Conservation (phyloP, 768 basidiomycete genomes). For the Lactarius hatsudake region DNA sequence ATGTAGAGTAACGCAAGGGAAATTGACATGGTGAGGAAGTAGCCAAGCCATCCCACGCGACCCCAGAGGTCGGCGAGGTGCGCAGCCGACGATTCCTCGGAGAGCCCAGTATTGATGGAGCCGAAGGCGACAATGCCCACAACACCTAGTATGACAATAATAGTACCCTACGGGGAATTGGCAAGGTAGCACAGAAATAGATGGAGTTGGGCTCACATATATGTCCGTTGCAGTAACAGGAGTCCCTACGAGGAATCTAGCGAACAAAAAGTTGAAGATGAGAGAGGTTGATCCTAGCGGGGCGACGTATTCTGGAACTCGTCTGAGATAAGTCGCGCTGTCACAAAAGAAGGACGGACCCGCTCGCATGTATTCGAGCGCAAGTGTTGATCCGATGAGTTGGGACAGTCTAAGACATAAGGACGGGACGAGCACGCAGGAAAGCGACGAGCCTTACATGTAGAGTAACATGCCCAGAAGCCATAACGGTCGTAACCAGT, state of each 20-base stretch:
- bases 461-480: conserved; percentile 91
- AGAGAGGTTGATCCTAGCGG: conserved; percentile 91
- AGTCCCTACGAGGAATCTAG: conserved; percentile 81
- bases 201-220: conserved; percentile 48
- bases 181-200: conserved; percentile 4
- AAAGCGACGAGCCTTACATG: conserved; percentile 54
- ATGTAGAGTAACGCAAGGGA: conserved; percentile 64
- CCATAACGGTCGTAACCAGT: conserved; percentile 87
- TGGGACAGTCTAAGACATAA: conserved; percentile 61
- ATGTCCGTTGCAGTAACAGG: conserved; percentile 84
- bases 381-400: conserved; percentile 82
- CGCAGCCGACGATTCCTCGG: conserved; percentile 64
- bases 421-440: conserved; percentile 5
- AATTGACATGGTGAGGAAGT: conserved; percentile 77
- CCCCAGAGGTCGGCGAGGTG: conserved; percentile 85
- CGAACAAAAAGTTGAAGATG: conserved; percentile 96
- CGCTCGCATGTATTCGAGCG: conserved; percentile 85
- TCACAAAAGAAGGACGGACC: conserved; percentile 41
- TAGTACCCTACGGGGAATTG: conserved; percentile 57
- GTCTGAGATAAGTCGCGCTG: conserved; percentile 21
- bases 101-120: conserved; percentile 77
- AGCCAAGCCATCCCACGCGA: conserved; percentile 85
- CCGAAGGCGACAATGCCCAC: conserved; percentile 87
- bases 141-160: conserved; percentile 79
- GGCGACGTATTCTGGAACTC: conserved; percentile 81